These are phyloP conservation scores for Wickerhamomyces strasburgensis DNA, from an alignment of 805 yeast species.

Conservation along the genomic window DNA sequence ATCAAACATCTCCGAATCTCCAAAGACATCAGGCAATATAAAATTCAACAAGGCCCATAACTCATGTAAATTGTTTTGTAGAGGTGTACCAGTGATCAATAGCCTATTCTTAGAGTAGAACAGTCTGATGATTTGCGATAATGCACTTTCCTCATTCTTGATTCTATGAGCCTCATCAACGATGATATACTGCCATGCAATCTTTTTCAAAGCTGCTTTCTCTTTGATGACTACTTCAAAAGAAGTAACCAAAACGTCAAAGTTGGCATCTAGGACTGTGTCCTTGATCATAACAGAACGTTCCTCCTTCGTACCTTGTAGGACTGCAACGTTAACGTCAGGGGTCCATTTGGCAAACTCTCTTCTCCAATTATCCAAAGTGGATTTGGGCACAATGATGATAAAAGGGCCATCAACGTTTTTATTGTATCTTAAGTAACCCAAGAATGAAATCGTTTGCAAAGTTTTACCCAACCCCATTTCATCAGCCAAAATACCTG, in stretches of 20 bases:
- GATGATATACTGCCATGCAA: slow-evolving; percentile 89
- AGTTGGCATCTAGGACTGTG: slow-evolving; percentile 62
- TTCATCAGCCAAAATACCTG: slow-evolving; percentile 95
- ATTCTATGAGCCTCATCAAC: slow-evolving; percentile 97
- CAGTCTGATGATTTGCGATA: slow-evolving; percentile 87
- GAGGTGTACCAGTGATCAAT: slow-evolving; percentile 91
- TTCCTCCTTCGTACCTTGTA: slow-evolving; percentile 88
- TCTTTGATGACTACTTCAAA: slow-evolving; percentile 93
- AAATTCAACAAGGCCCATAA: slow-evolving; percentile 93
- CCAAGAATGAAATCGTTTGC: slow-evolving; percentile 90
- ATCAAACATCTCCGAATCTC: slow-evolving; percentile 85
- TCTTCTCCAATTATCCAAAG: slow-evolving; percentile 93
- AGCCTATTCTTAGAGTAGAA: slow-evolving; percentile 82
- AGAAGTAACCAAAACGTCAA: slow-evolving; percentile 87
- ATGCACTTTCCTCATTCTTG: slow-evolving; percentile 87
- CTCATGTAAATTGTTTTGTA: slow-evolving; percentile 93
- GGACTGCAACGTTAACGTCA: slow-evolving; percentile 75
- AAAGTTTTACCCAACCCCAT: slow-evolving; percentile 97
- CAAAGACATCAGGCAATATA: slow-evolving; percentile 89
- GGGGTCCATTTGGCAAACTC: slow-evolving; percentile 97
- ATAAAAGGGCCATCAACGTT: slow-evolving; percentile 86
- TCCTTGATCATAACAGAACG: slow-evolving; percentile 58
- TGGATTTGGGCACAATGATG: slow-evolving; percentile 91
- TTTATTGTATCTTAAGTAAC: slow-evolving; percentile 75
- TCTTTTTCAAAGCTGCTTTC: slow-evolving; percentile 69